Evolutionary conservation across 1,139 yeast species (phyloP).

Genomic region (Fermentozyma sake): DNA sequence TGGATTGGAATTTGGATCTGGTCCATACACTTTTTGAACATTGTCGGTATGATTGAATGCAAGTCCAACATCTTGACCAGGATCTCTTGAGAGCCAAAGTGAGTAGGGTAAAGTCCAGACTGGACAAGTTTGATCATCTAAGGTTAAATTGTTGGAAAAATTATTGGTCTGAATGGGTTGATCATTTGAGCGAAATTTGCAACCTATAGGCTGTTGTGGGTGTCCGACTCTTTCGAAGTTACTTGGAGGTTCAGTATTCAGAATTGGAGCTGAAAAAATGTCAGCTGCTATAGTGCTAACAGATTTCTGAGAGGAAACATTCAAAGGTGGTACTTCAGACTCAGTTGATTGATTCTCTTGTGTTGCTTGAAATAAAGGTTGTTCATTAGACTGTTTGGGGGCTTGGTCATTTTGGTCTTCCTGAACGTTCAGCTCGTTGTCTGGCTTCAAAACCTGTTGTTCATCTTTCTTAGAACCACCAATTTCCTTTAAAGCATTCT

Average conservation of each 20-base stretch:
- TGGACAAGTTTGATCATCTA: conserved; percentile 44
- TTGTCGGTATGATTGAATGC: conserved; percentile 44
- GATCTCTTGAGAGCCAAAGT: conserved; percentile 40
- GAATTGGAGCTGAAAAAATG: conserved; percentile 20
- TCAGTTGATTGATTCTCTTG: neutral
- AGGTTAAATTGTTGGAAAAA: conserved; percentile 38
- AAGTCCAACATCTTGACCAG: conserved; percentile 34
- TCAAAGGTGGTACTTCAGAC: conserved; percentile 1
- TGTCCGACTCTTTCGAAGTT: conserved; percentile 21
- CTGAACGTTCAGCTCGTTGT: no score
- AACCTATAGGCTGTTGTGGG: conserved; percentile 30
- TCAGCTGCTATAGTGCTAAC: conserved; percentile 6
- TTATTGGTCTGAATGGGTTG: conserved; percentile 43
- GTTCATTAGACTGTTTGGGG: no score
- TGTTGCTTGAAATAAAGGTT: neutral
- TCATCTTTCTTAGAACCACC: conserved; percentile 8
- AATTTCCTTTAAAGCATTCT: conserved; percentile 21
- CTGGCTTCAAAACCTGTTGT: neutral
- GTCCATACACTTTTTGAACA: conserved; percentile 40
- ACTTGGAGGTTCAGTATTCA: conserved; percentile 24
- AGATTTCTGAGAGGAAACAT: conserved; percentile 1
- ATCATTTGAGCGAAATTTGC: conserved; percentile 15
- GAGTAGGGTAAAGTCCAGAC: conserved; percentile 47
- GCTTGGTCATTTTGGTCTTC: no score
- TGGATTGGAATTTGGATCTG: conserved; percentile 33